A percentile compares a stretch with the other conserved stretches of the same genome.
These are phyloP conservation scores for Neocallimastix lanati DNA, from an alignment of 192 early-diverging fungal species.

Conservation along the genomic window DNA sequence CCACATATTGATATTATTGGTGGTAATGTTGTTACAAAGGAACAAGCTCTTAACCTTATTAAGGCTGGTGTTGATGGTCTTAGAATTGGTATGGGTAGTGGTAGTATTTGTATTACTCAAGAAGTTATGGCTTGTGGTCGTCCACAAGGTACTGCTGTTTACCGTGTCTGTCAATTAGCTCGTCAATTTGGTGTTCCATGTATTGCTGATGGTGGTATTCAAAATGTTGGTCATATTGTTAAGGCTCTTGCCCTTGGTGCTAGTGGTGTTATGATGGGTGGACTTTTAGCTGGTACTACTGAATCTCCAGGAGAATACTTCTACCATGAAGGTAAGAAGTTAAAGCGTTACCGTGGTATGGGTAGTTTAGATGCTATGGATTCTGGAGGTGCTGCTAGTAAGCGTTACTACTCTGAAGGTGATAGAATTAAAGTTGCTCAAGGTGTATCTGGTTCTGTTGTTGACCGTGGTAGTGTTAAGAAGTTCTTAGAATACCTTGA, in stretches of 20 bases:
- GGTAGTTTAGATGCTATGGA: constrained; percentile 96
- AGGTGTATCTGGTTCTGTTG: constrained; percentile 91
- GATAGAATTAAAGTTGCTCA: constrained; percentile 97
- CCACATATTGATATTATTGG: constrained; percentile 74
- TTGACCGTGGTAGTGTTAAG: no score
- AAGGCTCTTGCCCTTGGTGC: constrained; percentile 84
- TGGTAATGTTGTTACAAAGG: no score
- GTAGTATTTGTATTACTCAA: no score
- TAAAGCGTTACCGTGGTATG: constrained; percentile 99
- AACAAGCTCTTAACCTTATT: constrained; percentile 78
- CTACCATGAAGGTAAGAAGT: constrained; percentile 87
- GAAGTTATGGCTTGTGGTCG: constrained; percentile 98
- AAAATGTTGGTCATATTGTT: constrained; percentile 91
- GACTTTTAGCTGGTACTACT: constrained; percentile 80
- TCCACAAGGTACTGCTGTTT: constrained; percentile 93
- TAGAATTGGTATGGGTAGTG: no score
- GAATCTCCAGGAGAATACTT: constrained; percentile 97
- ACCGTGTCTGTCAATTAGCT: constrained; percentile 84
- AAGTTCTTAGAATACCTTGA: no score
- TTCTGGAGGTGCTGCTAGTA: constrained; percentile 29
- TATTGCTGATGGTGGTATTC: no score
- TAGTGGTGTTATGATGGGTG: constrained; percentile 99
- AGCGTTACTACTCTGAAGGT: constrained; percentile 88
- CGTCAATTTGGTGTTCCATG: no score
- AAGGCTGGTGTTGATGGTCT: constrained; percentile 86